Conservation (phyloP, 108 stramenopile species). For the Pseudonitzschia multiseries region DNA sequence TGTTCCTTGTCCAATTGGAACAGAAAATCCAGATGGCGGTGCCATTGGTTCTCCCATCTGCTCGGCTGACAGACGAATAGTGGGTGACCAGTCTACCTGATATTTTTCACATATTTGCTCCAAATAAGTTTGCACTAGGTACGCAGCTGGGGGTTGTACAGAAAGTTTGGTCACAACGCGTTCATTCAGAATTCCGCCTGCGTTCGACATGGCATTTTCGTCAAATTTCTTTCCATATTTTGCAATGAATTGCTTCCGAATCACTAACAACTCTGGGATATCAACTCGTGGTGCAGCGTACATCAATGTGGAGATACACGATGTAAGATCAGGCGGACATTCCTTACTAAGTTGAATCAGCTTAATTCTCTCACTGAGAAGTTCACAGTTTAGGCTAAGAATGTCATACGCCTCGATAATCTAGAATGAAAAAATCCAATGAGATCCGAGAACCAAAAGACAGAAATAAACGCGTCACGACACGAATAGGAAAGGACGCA, state of each 20-base stretch:
- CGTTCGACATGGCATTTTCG: conserved; percentile 68
- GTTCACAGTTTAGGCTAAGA: conserved; percentile 72
- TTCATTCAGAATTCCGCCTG: conserved; percentile 78
- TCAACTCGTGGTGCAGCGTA: conserved; percentile 79
- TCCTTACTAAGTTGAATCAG: conserved; percentile 59
- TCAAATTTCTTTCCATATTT: conserved; percentile 90
- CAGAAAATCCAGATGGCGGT: conserved; percentile 73
- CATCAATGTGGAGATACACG: conserved; percentile 71
- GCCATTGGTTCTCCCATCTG: conserved; percentile 77
- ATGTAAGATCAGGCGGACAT: conserved; percentile 78
- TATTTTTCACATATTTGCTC: conserved; percentile 85
- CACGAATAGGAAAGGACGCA: background rate
- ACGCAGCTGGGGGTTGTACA: conserved; percentile 84
- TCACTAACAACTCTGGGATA: conserved; percentile 72
- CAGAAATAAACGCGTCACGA: background rate
- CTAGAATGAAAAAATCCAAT: background rate
- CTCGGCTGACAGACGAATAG: conserved; percentile 36
- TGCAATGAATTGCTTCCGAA: conserved; percentile 80
- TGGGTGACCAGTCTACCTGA: conserved; percentile 84
- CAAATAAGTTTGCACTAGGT: conserved; percentile 84
- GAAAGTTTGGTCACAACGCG: conserved; percentile 86
- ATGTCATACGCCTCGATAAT: conserved; percentile 89
- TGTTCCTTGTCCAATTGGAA: conserved; percentile 57
- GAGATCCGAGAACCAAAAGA: background rate
- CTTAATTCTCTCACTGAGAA: conserved; percentile 79